Percentiles rank a stretch among this genome's conserved stretches.
phyloP scores from a whole-genome alignment of 108 stramenopile genomes.

The Aurantiochytrium sp. region DNA sequence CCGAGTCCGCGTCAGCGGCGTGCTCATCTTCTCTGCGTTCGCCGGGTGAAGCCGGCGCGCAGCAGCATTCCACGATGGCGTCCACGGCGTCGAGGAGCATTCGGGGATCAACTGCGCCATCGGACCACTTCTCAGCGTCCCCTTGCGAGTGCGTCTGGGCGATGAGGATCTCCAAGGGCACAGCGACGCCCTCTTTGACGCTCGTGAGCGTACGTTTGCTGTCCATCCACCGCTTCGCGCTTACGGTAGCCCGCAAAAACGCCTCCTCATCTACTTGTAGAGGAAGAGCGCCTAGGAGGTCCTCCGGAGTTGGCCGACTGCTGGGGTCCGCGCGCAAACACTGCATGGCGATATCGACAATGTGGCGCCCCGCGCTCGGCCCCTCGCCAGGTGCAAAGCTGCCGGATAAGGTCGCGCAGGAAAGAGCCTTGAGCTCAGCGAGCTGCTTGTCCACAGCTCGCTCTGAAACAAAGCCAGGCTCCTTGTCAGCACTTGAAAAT shows the following conservation, averaged over 20 bases:
- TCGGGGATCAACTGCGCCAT: neutral
- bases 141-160: neutral
- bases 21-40: neutral
- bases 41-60: too few species aligned
- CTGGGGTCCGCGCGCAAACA: neutral
- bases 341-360: neutral
- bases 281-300: neutral
- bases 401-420: neutral
- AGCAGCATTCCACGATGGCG: neutral
- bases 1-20: neutral
- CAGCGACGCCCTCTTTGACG: neutral
- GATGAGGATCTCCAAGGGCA: neutral
- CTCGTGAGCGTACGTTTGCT: neutral
- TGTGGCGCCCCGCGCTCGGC: neutral
- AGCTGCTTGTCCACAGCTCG: neutral
- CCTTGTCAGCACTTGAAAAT: neutral
- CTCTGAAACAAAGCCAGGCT: neutral
- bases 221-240: neutral
- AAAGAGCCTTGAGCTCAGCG: neutral
- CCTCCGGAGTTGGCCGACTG: neutral
- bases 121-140: neutral
- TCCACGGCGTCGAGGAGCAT: neutral
- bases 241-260: neutral
- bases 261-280: neutral
- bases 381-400: neutral